phyloP scores from a whole-genome alignment of 495 filamentous ascomycete species.

The Aspergillus funiculosus region DNA sequence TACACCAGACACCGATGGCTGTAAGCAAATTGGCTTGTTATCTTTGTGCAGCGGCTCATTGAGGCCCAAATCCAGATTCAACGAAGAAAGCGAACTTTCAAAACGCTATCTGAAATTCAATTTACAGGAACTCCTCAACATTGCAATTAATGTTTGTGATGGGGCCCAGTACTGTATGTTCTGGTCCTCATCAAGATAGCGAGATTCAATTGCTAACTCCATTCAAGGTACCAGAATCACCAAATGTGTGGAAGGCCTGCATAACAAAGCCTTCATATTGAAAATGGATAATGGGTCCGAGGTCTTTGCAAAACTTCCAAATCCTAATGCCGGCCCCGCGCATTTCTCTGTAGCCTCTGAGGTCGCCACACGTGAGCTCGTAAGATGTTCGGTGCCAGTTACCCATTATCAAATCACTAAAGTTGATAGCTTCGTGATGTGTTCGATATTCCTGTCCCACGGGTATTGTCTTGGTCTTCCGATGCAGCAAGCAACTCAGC shows the following conservation, averaged over 20 bases:
- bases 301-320: constrained; percentile 34
- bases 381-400: constrained; percentile 18
- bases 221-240: constrained; percentile 26
- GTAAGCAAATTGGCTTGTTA: constrained; percentile 19
- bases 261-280: constrained; percentile 33
- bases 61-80: constrained; percentile 25
- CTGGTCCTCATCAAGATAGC: not conserved
- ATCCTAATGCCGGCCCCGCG: constrained; percentile 30
- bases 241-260: constrained; percentile 31
- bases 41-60: constrained; percentile 7
- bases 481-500: constrained; percentile 27
- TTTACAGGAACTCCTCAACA: constrained; percentile 27
- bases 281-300: constrained; percentile 38
- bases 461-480: constrained; percentile 30
- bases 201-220: not conserved
- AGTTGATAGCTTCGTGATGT: constrained; percentile 29
- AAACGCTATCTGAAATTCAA: constrained; percentile 38
- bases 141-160: constrained; percentile 26
- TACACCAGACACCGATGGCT: constrained; percentile 32
- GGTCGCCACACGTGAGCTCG: constrained; percentile 34
- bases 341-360: constrained; percentile 25
- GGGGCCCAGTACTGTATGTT: constrained; percentile 31
- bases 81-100: constrained; percentile 30
- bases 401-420: constrained; percentile 5
- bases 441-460: constrained; percentile 30